Base-by-base conservation (phyloP, 2,329 filamentous ascomycete species). In the Neopestalotiopsis clavispora region DNA sequence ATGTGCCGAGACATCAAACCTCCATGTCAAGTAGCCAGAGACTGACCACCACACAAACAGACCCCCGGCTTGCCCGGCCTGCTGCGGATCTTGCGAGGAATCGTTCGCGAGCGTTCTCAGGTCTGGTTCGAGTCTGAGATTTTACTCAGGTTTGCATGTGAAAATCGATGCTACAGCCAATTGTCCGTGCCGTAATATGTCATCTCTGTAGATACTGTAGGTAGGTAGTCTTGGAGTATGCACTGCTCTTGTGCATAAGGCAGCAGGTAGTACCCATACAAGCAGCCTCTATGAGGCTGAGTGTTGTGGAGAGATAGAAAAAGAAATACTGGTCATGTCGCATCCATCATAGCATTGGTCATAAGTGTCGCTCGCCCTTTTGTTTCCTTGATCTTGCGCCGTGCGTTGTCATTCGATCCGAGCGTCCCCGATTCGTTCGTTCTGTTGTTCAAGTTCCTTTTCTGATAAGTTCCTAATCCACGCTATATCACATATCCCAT, bases 281-380 rank as follows among this genome's bases (percentile, higher is more conserved):
- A 61, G 57, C n/a, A 42, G 32, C 38, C 42, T 10, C 6, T 10
- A 38, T 66, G 61, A 66, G 66, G 57, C 32, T 34, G n/a, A 62
- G 17, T 32, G 59, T 57, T 28, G 34, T 7, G 10, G 10, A 38
- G 34, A 38, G 34, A 38, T 7, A 38, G 57, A n/a, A 63, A 69
- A 62, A 40, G 58, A 69, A 60, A 69, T 45, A 49, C 65, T 69
- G 65, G 68, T 67, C 70, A 72, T 72, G 68, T 63, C 65, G 60
- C 60, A 67, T 66, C 42, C 61, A 45, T 57, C 66, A 64, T 62
- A 38, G 59, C 30, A 40, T 38, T 52, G 6, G 34, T 66, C 63
- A 58, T 66, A 49, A 66, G 57, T 59, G 28, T 66, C 28, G 63
- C 45, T 58, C 49, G 28, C 42, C 63, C 63, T 32, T 65, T 66